phyloP scores from a whole-genome alignment of 1,284 basidiomycete genomes.

The Ganoderma lucidum region DNA sequence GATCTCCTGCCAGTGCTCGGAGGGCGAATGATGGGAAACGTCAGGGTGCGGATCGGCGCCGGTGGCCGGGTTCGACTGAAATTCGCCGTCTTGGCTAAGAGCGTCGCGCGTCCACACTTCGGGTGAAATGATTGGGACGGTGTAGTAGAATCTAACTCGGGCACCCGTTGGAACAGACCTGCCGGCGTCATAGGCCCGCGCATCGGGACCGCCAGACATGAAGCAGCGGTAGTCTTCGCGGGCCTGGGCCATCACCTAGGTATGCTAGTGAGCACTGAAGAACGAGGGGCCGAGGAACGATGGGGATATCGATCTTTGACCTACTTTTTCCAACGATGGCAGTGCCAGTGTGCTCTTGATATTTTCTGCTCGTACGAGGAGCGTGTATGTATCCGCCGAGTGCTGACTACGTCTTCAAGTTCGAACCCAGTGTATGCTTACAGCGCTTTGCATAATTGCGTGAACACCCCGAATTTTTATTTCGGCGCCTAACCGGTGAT shows the following conservation, averaged over 20 bases:
- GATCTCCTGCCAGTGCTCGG: neutral
- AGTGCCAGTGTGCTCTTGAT: neutral
- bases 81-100: too few relatives aligned
- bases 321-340: neutral
- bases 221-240: neutral
- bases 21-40: neutral
- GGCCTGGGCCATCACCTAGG: neutral
- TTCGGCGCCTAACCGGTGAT: too few relatives aligned
- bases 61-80: too few relatives aligned
- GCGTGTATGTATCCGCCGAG: too few relatives aligned
- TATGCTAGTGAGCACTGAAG: neutral
- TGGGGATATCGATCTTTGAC: neutral
- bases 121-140: too few relatives aligned
- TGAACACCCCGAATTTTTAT: too few relatives aligned
- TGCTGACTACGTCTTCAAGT: too few relatives aligned
- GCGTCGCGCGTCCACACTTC: too few relatives aligned
- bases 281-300: neutral
- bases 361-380: neutral
- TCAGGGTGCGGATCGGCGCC: neutral
- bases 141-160: neutral
- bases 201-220: neutral
- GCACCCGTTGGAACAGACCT: neutral
- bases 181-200: neutral
- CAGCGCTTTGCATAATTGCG: neutral
- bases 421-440: neutral